Evolutionary conservation across 2,329 filamentous ascomycete species (phyloP).

Genomic region (Cladosporium sp.): DNA sequence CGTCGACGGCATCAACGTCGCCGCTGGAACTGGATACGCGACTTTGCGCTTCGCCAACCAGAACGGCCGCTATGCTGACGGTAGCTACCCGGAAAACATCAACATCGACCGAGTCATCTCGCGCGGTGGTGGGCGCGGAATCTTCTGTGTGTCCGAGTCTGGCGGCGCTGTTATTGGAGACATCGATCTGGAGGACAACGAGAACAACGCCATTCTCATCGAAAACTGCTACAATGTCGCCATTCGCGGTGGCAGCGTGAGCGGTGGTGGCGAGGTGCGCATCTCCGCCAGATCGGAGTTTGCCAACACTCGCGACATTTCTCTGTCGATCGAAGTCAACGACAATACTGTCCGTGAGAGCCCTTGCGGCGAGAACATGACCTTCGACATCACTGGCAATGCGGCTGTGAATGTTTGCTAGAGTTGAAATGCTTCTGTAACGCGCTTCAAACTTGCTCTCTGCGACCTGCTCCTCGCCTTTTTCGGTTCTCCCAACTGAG

Average conservation of each 20-base stretch:
- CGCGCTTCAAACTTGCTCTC: no score
- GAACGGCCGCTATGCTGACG: slow-evolving; percentile 47
- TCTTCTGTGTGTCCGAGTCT: slow-evolving; percentile 55
- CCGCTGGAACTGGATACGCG: slow-evolving; percentile 49
- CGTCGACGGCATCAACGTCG: slow-evolving; percentile 55
- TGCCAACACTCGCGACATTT: slow-evolving; percentile 49
- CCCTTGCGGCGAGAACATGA: slow-evolving; percentile 52
- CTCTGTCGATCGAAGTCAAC: slow-evolving; percentile 47
- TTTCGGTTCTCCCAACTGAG: no score
- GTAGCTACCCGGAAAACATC: slow-evolving; percentile 50
- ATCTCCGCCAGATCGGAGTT: slow-evolving; percentile 52
- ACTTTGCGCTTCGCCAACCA: slow-evolving; percentile 55
- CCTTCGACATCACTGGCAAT: slow-evolving; percentile 46
- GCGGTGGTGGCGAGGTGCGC: slow-evolving; percentile 53
- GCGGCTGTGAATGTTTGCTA: slow-evolving; percentile 42
- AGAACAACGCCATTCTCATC: slow-evolving; percentile 53
- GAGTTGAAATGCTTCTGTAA: background rate
- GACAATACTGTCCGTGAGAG: slow-evolving; percentile 48
- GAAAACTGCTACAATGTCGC: slow-evolving; percentile 57
- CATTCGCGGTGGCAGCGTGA: slow-evolving; percentile 49
- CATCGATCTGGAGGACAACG: slow-evolving; percentile 50
- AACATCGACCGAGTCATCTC: slow-evolving; percentile 51
- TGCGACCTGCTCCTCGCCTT: no score
- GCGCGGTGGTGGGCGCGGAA: slow-evolving; percentile 52
- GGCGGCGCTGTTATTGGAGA: slow-evolving; percentile 48